Percentiles rank a stretch among this genome's conserved stretches.
Evolutionary conservation across 345 rosid species (phyloP).

Genomic region (Angophora floribunda): DNA sequence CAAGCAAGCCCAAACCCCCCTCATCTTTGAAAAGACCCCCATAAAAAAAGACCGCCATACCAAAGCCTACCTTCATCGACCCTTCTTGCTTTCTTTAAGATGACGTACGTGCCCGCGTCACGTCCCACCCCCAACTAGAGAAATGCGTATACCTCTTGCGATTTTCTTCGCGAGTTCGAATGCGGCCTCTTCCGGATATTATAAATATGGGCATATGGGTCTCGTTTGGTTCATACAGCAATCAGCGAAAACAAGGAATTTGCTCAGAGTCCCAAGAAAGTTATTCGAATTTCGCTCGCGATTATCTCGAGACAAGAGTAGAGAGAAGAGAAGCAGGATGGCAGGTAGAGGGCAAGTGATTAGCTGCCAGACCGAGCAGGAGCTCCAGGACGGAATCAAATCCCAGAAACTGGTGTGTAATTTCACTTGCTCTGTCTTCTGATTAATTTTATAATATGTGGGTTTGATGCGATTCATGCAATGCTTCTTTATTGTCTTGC

Average conservation of each 20-base stretch:
- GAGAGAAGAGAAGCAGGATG: not conserved
- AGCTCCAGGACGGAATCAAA: constrained; percentile 27
- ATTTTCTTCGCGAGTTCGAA: not conserved
- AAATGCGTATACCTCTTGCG: not conserved
- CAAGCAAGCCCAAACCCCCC: too few relatives aligned
- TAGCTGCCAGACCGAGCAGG: constrained; percentile 36
- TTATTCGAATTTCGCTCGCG: not conserved
- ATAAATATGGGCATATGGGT: not conserved
- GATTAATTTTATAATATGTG: not conserved
- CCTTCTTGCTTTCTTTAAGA: too few relatives aligned
- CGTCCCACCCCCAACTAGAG: not conserved
- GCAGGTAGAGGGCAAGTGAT: constrained; percentile 65
- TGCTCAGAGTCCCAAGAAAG: not conserved
- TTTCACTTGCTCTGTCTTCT: not conserved
- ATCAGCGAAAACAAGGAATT: not conserved
- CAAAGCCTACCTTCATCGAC: too few relatives aligned
- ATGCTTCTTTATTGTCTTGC: not conserved
- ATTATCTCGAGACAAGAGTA: not conserved
- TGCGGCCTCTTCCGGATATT: not conserved
- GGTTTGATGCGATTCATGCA: not conserved
- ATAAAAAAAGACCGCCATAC: too few relatives aligned
- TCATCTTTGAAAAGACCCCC: too few relatives aligned
- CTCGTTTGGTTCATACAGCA: not conserved
- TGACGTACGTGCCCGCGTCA: not conserved
- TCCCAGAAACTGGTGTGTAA: constrained; percentile 39